Percentiles rank a stretch among this genome's conserved stretches.
Evolutionary conservation across 352 stramenopile genomes (phyloP).

Genomic region (Poterioochromonas sp.): DNA sequence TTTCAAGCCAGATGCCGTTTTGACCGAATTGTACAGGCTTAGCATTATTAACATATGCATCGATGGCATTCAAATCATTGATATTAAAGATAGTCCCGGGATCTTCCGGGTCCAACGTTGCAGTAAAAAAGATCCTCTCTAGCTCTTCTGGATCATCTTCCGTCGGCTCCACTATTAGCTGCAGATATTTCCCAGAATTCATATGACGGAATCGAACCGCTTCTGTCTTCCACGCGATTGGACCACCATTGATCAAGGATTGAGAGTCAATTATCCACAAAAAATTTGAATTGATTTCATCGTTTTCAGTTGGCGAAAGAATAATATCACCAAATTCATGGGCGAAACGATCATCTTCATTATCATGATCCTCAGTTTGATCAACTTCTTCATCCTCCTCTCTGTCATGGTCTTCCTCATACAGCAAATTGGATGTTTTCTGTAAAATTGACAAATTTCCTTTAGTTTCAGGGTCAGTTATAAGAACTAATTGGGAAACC

Average conservation of each 20-base stretch:
- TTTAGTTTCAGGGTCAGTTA: slow-evolving; percentile 42
- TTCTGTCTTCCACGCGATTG: slow-evolving; percentile 29
- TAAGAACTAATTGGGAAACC: slow-evolving; percentile 36
- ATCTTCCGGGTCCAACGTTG: neutral
- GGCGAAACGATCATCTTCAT: neutral
- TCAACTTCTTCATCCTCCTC: slow-evolving; percentile 12
- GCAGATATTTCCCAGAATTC: slow-evolving; percentile 25
- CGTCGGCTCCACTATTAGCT: neutral
- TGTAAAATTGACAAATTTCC: slow-evolving; percentile 33
- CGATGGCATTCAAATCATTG: slow-evolving; percentile 2
- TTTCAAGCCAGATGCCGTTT: neutral
- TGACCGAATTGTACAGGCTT: slow-evolving; percentile 5
- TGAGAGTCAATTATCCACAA: slow-evolving; percentile 42
- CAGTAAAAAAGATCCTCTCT: neutral
- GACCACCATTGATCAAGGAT: neutral
- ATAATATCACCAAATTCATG: slow-evolving; percentile 22
- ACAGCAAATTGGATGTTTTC: too few relatives aligned
- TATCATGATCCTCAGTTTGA: neutral
- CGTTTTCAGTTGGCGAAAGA: neutral
- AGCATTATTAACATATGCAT: neutral
- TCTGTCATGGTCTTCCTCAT: too few relatives aligned
- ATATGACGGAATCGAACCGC: slow-evolving; percentile 24
- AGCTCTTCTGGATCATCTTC: neutral
- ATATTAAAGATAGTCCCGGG: neutral
- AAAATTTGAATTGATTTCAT: slow-evolving; percentile 37